Evolutionary conservation across 352 stramenopile genomes (phyloP).

Genomic region (Ophiocytium majus): DNA sequence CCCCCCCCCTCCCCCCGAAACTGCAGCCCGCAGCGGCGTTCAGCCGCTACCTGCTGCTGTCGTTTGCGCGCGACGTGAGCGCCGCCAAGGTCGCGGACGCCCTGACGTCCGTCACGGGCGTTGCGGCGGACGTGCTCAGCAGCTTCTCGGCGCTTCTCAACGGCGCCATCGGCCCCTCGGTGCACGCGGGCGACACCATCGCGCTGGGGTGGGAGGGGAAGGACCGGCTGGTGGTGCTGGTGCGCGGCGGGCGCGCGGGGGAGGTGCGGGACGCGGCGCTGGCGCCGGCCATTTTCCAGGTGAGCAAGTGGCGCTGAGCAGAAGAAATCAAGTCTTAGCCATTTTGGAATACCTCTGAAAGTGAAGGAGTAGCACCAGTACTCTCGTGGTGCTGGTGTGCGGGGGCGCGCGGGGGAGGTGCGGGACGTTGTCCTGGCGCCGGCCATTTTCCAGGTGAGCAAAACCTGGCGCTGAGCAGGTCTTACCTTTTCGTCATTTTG

Average conservation of each 20-base stretch:
- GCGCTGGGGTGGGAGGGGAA: slow-evolving; percentile 49
- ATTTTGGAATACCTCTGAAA: too few relatives aligned
- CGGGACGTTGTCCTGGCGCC: slow-evolving; percentile 26
- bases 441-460: slow-evolving; percentile 33
- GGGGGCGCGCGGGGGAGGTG: slow-evolving; percentile 31
- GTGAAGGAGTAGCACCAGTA: too few relatives aligned
- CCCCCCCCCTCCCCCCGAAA: not conserved
- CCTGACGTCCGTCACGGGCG: slow-evolving; percentile 22
- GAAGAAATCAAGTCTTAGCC: too few relatives aligned
- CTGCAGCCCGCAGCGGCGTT: slow-evolving; percentile 30
- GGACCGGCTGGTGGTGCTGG: slow-evolving; percentile 42
- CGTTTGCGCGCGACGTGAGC: slow-evolving; percentile 36
- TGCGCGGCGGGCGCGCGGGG: slow-evolving; percentile 32
- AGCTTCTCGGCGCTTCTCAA: slow-evolving; percentile 34
- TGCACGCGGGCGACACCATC: slow-evolving; percentile 40
- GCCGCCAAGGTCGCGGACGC: slow-evolving; percentile 50
- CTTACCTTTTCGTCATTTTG: too few relatives aligned
- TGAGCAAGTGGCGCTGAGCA: too few relatives aligned
- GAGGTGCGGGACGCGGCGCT: slow-evolving; percentile 31
- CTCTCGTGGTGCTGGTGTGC: slow-evolving; percentile 41
- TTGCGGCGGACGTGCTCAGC: not conserved
- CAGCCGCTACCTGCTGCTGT: slow-evolving; percentile 40
- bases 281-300: slow-evolving; percentile 33
- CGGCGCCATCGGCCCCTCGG: slow-evolving; percentile 20
- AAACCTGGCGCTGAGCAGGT: too few relatives aligned